Base-by-base conservation (phyloP, 208 protist genomes). In the Crithidia thermophila region DNA sequence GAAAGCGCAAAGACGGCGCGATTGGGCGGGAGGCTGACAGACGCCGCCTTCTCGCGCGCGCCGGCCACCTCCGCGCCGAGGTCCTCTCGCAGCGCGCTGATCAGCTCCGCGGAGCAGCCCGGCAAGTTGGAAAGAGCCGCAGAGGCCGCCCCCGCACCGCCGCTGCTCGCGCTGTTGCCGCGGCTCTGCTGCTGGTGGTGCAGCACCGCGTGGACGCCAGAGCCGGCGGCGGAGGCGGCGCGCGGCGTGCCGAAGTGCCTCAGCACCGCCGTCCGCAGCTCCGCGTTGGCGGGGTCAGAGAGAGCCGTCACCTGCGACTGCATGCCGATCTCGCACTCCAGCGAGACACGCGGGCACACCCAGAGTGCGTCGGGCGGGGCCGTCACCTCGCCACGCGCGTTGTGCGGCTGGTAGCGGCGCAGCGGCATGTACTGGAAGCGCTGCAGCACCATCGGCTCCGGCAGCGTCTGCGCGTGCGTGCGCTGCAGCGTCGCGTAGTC, bases 341-440 rank as follows among this genome's bases (percentile, higher is more conserved):
- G 16, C 34, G 64, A 70, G 11, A 71, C 66, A 75, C 84, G 75
- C 37, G 81, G 91, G 63, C 77, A 83, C 18, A 95, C 75, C 91
- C 91, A 97, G 21, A 94, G 59, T 13, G 89, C 91, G 6, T 85
- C 63, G 21, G 91, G 91, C 20, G 90, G 65, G 1, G 79, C 63
- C 14, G 88, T 46, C 30, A 63, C 31, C 62, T 95, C 86, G 20
- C 87, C 90, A 25, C 81, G 58, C 0, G 73, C 61, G 70, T 90
- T 90, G 62, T 87, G 78, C 25, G 87, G 90, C 53, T 94, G 80
- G 56, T 94, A 95, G 57, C 88, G 79, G 20, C 87, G 85, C 27
- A 97, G 74, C 16, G 89, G 89, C 33, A 93, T 51, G 78, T 91
- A 88, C 36, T 81, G 67, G 72, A 97, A 97, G 37, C 74, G 51